These are phyloP conservation scores for Penicillium turbatum DNA, from an alignment of 495 filamentous ascomycete genomes.

Conservation along the genomic window DNA sequence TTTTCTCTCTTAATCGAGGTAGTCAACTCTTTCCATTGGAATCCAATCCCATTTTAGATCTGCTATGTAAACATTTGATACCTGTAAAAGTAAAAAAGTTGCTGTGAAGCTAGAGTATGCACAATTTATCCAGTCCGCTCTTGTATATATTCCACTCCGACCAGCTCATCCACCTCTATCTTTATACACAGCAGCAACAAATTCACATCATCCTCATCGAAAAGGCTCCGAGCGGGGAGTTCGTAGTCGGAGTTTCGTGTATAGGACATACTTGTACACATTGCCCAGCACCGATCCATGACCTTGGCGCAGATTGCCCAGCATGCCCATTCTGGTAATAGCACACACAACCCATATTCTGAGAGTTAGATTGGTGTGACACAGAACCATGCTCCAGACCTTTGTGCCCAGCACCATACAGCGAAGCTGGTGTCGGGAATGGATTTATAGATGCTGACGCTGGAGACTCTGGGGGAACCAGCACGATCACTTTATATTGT, in stretches of 20 bases:
- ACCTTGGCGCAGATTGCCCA: neutral
- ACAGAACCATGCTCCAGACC: neutral
- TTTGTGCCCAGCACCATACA: neutral
- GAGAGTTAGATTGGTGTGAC: neutral
- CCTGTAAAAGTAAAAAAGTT: neutral
- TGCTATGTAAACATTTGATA: too few relatives aligned
- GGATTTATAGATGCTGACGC: neutral
- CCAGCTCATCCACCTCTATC: neutral
- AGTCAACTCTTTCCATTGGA: too few relatives aligned
- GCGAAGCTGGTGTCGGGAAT: neutral
- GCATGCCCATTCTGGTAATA: neutral
- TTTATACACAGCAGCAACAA: neutral
- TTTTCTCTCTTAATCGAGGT: too few relatives aligned
- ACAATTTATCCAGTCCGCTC: neutral
- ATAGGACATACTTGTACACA: neutral
- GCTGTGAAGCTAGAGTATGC: neutral
- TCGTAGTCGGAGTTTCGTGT: slow-evolving; percentile 5
- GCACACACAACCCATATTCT: slow-evolving; percentile 2
- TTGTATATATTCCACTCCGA: neutral
- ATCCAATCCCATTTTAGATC: too few relatives aligned
- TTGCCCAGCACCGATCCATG: neutral
- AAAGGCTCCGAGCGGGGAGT: neutral
- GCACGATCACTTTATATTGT: slow-evolving; percentile 18
- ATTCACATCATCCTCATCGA: slow-evolving; percentile 1
- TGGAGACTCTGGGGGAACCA: slow-evolving; percentile 11